Evolutionary conservation across 495 filamentous ascomycete species (phyloP), one percentile per base, ranked within the genome.

Genomic region (Sporormia fimetaria): DNA sequence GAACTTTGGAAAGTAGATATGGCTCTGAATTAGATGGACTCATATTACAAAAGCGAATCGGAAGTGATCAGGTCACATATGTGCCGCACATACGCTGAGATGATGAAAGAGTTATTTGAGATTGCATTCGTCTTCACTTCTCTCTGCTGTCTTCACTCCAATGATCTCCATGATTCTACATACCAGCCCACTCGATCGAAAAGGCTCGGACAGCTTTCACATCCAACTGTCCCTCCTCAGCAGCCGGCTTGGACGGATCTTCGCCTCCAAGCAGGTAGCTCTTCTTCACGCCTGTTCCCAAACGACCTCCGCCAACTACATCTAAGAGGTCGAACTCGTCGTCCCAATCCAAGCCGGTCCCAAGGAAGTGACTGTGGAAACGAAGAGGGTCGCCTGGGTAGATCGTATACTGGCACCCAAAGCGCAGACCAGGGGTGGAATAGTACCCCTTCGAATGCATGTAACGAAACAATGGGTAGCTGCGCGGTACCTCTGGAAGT

Each of bases 271-370:
- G 67, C 37, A 98, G 63, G 60, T 81, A 95, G 2, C 81, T 81
- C 62, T 98, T 98, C 65, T 98, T 98, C 22, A 98, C 92, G 28
- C 82, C 81, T 10, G 92, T 96, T 1, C 84, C 90, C 47, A 98
- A 56, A 48, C 90, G 66, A 4, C 92, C 92, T 2, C 85, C 85
- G 12, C 75, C 80, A 23, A 96, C 75, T 16, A 98, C 64, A 47
- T 90, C 80, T 42, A 92, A 69, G 57, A 96, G 65, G 33, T 81
- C 68, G 35, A 96, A 74, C 55, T 88, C 71, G 49, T 95, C 70
- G 46, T 98, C 81, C 84, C 85, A 95, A 5, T 73, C 81, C 33
- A 78, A 68, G 21, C 80, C 74, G 14, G 75, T 76, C 17, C 77
- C 81, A 40, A 94, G 62, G 56, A 94, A 96, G 59, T 96, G 90